Evolutionary conservation across 306 rosid species (phyloP), one percentile per base, ranked within the genome.

Genomic region (Luffa acutangula): DNA sequence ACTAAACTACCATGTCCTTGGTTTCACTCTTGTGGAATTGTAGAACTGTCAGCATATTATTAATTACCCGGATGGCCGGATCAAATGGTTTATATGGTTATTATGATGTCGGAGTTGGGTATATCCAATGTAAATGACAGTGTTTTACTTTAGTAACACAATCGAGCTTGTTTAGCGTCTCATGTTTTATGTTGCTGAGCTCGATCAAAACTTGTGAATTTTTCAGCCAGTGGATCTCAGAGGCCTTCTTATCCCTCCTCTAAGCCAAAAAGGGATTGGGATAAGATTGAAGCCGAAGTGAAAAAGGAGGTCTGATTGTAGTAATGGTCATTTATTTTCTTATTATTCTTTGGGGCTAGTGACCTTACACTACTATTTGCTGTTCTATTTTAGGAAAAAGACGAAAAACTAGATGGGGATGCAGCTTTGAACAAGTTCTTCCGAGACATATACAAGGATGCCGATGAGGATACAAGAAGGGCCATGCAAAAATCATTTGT

Each of bases 401-500:
- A 93, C 2, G 99, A 93, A 79, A 95, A 93, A 79, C 97, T 95
- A 66, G 97, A 95, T 51, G 99, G 99, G 0, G 97, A 95, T 86
- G 97, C 97, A 1, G 99, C 97, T 5, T 51, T 95, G 85, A 93
- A 95, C 90, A 95, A 91, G 75, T 95, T 93, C 72, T 95, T 95
- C 92, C 86, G 90, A 70, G 97, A 90, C 9, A 95, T 95, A 71
- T 95, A 91, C 65, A 86, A 88, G 73, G 99, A 93, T 84, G 97
- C 97, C 2, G 99, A 95, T 34, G 99, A 95, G 79, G 99, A 95
- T 83, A 93, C 93, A 17, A 88, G 88, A 93, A 88, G 88, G 80
- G 97, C 99, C 77, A 95, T 95, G 99, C 80, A 85, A 78, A 95
- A 93, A 85, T 95, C 99, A 57, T 95, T 95, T 81, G 99, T 95